Evolutionary conservation across 371 early-diverging fungal genomes (phyloP), one percentile per base, ranked within the genome.

Genomic region (Rhizopus delemar): DNA sequence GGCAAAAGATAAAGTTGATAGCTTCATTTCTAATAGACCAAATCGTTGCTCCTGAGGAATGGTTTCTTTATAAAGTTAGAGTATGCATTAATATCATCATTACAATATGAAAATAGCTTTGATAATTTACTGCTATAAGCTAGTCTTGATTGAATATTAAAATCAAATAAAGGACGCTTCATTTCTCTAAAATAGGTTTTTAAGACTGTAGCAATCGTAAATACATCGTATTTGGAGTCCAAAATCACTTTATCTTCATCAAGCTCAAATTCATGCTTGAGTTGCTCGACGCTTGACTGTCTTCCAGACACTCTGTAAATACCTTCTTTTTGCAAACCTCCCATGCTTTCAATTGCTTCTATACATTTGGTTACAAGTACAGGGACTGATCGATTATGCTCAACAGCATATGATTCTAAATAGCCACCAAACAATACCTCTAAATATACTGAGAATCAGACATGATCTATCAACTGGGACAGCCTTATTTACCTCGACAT

Each of bases 261-360:
- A 32, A 68, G 48, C 53, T 90, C 90, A 55, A 86, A 79, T 15
- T 68, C 62, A 45, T 71, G 66, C 49, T 75, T 81, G 16, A 88
- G 65, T 28, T 77, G 73, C 55, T 75, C 74, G 5, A 85, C 74
- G 54, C 83, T 86, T 32, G 78, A 74, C 49, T 85, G 84, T 31
- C 85, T 73, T n/a, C 88, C 90, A 2, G 85, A 82, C 1, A 89
- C 70, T n/a, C 90, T 71, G 59, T 89, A 89, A 48, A 89, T 83
- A 13, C 90, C 90, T 65, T 89, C 90, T 36, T 81, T 81, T 46
- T 83, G 77, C 7, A 87, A 64, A 9, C 86, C 87, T 50, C 86
- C 86, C 66, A 83, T 63, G 0, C 68, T 69, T 46, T 89, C 86
- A 53, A 89, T 75, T 3, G 86, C 84, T 16, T 82, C 73, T 5